These are phyloP conservation scores for Crithidia thermophila DNA, from an alignment of 208 protist species.

Conservation along the genomic window DNA sequence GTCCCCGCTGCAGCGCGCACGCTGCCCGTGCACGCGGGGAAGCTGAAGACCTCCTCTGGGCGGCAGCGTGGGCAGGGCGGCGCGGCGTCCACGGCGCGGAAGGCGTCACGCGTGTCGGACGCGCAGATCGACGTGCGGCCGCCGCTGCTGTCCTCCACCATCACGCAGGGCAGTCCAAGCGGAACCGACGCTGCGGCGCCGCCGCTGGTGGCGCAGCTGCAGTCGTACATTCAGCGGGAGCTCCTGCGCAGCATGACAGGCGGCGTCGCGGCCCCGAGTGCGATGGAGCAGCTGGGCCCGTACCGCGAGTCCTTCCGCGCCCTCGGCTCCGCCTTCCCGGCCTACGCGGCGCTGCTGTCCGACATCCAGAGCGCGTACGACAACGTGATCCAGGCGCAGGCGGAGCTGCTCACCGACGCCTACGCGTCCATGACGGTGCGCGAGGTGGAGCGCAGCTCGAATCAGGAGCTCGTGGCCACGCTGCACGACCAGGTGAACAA, in stretches of 20 bases:
- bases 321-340: conserved; percentile 68
- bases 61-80: no score
- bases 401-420: conserved; percentile 58
- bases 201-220: conserved; percentile 35
- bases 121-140: conserved; percentile 16
- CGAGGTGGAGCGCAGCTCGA: conserved; percentile 23
- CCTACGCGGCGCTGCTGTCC: conserved; percentile 63
- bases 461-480: conserved; percentile 26
- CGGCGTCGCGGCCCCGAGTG: conserved; percentile 21
- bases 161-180: conserved; percentile 1
- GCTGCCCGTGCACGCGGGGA: neutral
- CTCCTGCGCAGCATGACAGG: conserved; percentile 23
- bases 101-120: no score
- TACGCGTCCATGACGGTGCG: conserved; percentile 28
- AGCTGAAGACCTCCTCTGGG: neutral
- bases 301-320: conserved; percentile 80
- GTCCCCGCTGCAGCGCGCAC: conserved; percentile 9
- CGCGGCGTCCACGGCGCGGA: no score
- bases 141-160: conserved; percentile 17
- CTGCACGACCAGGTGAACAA: conserved; percentile 41
- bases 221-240: conserved; percentile 50
- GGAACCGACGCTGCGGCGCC: conserved; percentile 13
- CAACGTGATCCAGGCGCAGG: conserved; percentile 78
- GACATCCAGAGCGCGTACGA: conserved; percentile 84
- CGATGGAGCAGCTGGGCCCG: conserved; percentile 55